Evolutionary conservation across 768 basidiomycete genomes (phyloP).

Genomic region (Hygrocybe coccinea): DNA sequence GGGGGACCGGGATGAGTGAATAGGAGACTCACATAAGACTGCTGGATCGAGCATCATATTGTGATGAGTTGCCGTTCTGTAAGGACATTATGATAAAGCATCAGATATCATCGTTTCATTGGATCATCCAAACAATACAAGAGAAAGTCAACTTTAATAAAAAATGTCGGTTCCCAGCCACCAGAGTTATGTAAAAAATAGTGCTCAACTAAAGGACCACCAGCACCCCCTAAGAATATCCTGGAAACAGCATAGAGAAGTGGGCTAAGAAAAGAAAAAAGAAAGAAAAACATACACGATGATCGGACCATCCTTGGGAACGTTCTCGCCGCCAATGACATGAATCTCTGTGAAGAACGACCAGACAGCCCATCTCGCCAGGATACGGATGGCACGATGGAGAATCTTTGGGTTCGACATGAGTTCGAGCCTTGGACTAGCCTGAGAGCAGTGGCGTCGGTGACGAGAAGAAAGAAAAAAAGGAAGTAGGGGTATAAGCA

Average conservation of each 20-base stretch:
- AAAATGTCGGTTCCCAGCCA: too few relatives aligned
- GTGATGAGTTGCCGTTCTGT: conserved; percentile 79
- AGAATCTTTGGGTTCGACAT: conserved; percentile 41
- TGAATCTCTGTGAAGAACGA: conserved; percentile 88
- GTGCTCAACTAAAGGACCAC: too few relatives aligned
- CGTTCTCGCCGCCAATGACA: conserved; percentile 83
- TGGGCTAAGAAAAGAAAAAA: too few relatives aligned
- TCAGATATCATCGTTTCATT: too few relatives aligned
- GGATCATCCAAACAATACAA: background rate
- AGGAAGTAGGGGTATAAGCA: too few relatives aligned
- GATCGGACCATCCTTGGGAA: conserved; percentile 83
- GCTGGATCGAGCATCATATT: conserved; percentile 95
- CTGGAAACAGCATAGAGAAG: too few relatives aligned
- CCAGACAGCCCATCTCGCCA: conserved; percentile 70
- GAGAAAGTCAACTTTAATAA: too few relatives aligned
- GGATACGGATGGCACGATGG: conserved; percentile 65
- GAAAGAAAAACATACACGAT: conserved; percentile 64
- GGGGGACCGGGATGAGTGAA: conserved; percentile 1
- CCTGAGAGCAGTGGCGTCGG: background rate
- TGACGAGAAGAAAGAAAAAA: background rate
- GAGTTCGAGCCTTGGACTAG: background rate
- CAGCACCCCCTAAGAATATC: too few relatives aligned
- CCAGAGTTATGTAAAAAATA: too few relatives aligned
- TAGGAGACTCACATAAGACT: conserved; percentile 59
- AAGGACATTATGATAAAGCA: background rate